These are phyloP conservation scores for Apiospora sp. DNA, from an alignment of 2,329 filamentous ascomycete genomes.

Conservation along the genomic window DNA sequence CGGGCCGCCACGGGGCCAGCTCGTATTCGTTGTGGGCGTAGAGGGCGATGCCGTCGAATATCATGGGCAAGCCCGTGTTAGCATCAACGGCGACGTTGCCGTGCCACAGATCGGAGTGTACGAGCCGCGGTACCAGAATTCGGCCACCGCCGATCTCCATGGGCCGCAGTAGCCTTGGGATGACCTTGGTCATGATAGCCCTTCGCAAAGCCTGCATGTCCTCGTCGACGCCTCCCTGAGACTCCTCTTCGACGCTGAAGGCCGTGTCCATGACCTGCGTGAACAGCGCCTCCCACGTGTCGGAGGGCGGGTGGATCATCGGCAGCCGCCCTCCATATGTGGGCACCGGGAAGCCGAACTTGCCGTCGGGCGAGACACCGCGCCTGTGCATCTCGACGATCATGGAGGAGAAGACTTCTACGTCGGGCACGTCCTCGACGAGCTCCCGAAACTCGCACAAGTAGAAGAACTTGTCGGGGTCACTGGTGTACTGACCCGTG, in stretches of 20 bases:
- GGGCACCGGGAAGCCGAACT: slow-evolving; percentile 35
- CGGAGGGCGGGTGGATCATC: slow-evolving; percentile 27
- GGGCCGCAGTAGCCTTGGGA: slow-evolving; percentile 44
- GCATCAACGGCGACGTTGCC: slow-evolving; percentile 36
- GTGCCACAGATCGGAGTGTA: slow-evolving; percentile 44
- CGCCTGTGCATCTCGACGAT: slow-evolving; percentile 30
- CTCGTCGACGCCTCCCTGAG: slow-evolving; percentile 28
- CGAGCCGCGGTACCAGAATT: slow-evolving; percentile 37
- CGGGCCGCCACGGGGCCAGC: background rate
- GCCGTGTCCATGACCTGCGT: slow-evolving; percentile 26
- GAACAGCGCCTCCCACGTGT: slow-evolving; percentile 37
- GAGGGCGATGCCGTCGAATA: slow-evolving; percentile 29
- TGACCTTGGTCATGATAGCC: slow-evolving; percentile 28
- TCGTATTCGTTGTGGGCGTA: slow-evolving; percentile 40
- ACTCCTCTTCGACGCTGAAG: slow-evolving; percentile 29
- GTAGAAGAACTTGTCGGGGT: slow-evolving; percentile 45
- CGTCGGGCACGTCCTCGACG: slow-evolving; percentile 23
- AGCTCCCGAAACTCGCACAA: slow-evolving; percentile 31
- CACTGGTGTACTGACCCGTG: slow-evolving; percentile 38
- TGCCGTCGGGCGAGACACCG: slow-evolving; percentile 31
- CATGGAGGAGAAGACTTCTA: slow-evolving; percentile 28
- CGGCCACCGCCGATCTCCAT: slow-evolving; percentile 39
- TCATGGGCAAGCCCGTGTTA: background rate
- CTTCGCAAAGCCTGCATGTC: slow-evolving; percentile 27
- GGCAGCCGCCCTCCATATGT: slow-evolving; percentile 32